Evolutionary conservation across 106 monocot species (phyloP).

Genomic region (Vanilla planifolia): DNA sequence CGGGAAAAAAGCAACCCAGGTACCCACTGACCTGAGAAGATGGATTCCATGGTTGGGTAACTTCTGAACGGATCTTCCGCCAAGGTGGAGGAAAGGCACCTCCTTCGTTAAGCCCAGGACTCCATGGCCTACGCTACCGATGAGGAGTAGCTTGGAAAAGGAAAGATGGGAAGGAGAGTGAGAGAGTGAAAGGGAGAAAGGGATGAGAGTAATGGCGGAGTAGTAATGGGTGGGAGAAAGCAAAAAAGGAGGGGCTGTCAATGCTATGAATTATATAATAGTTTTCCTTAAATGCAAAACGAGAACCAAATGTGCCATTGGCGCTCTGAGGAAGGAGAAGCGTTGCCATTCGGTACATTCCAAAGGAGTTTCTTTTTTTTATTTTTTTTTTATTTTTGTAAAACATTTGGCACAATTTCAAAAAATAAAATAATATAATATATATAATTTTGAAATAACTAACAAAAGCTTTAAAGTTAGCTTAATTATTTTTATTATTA

Average conservation of each 20-base stretch:
- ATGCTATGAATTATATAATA: neutral
- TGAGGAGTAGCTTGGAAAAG: neutral
- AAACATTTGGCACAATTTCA: too few species aligned
- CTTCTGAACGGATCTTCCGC: slow-evolving; percentile 1
- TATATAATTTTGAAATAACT: too few species aligned
- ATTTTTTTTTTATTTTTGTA: too few species aligned
- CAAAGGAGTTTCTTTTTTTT: too few species aligned
- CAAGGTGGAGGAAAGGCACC: slow-evolving; percentile 5
- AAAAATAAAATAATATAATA: too few species aligned
- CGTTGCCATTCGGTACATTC: too few species aligned
- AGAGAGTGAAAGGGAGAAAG: neutral
- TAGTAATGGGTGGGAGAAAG: neutral
- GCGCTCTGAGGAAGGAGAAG: slow-evolving; percentile 3
- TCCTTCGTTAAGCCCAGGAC: neutral
- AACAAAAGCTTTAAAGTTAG: too few species aligned
- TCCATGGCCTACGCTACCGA: neutral
- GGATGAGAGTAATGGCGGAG: neutral
- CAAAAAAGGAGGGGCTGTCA: neutral
- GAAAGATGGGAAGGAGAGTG: neutral
- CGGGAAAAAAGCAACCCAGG: neutral
- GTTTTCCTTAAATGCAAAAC: slow-evolving; percentile 7
- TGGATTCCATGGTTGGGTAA: slow-evolving; percentile 4
- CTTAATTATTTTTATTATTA: too few species aligned
- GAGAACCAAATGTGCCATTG: neutral
- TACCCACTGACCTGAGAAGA: slow-evolving; percentile 8